A percentile compares a stretch with the other conserved stretches of the same genome.
phyloP scores from a whole-genome alignment of 371 early-diverging fungal species.

The Rhizopus microsporus region DNA sequence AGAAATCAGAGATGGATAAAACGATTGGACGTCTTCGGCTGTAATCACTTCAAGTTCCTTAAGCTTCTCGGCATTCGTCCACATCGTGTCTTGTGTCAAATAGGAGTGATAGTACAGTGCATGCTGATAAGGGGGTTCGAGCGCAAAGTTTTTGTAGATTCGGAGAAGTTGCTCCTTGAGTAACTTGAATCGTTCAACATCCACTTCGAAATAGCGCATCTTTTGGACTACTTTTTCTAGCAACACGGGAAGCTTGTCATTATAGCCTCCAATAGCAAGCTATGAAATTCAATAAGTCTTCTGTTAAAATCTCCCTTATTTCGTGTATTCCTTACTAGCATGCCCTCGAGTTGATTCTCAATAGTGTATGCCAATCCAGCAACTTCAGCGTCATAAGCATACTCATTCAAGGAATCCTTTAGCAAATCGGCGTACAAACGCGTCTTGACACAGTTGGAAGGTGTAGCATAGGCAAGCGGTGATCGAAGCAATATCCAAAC shows the following conservation, averaged over 20 bases:
- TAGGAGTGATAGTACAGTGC: conserved; percentile 76
- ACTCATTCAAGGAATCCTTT: conserved; percentile 81
- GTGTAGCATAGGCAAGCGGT: conserved; percentile 66
- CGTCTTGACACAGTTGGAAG: conserved; percentile 55
- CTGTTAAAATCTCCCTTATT: not conserved
- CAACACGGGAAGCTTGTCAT: conserved; percentile 78
- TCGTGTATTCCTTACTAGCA: conserved; percentile 37
- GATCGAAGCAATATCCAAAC: conserved; percentile 58
- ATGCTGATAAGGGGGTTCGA: conserved; percentile 78
- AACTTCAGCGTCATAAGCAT: conserved; percentile 85
- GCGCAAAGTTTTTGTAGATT: conserved; percentile 68
- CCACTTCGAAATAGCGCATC: conserved; percentile 66
- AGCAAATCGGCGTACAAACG: conserved; percentile 76
- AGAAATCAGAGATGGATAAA: conserved; percentile 69
- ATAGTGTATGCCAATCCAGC: conserved; percentile 81
- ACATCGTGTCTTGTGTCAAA: conserved; percentile 77
- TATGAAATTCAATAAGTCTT: conserved; percentile 3
- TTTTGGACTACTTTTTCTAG: conserved; percentile 70
- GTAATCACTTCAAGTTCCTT: conserved; percentile 59
- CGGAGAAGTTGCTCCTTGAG: conserved; percentile 72
- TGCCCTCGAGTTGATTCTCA: conserved; percentile 68
- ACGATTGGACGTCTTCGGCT: conserved; percentile 70
- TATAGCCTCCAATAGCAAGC: conserved; percentile 78
- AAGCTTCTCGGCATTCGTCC: conserved; percentile 83
- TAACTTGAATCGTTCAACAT: conserved; percentile 70